Evolutionary conservation across 257 asterid genomes (phyloP), one percentile per base, ranked within the genome.

Genomic region (Lantana camara): DNA sequence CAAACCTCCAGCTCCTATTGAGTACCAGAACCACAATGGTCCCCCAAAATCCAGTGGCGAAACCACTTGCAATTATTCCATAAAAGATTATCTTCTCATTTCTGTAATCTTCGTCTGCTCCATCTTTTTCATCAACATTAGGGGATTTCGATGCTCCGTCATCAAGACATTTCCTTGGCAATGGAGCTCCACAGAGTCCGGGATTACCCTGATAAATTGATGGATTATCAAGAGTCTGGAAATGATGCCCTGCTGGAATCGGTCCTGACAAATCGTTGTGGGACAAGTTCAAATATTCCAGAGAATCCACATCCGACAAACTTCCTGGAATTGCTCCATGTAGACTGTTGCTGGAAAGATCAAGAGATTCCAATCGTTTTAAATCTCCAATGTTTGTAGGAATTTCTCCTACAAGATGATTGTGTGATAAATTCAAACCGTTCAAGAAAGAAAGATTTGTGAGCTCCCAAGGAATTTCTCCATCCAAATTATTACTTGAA

Each of bases 241-340:
- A 67, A 12, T 64, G 70, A 30, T 34, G 15, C 17, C 74, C 75
- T 2, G 22, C 22, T 1, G 70, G 74, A 30, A 73, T 73, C 5
- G 3, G 21, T 52, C 79, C 76, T 6, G 60, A 48, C 53, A 73
- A 70, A 41, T 69, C 63, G 53, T 75, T 75, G 34, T 63, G 7
- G 5, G 69, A 69, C 21, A 69, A 37, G 30, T 69, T 63, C 56
- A 75, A 63, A 41, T 29, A n/a, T n/a, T 56, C 47, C 15, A 75
- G 48, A 35, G n/a, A 63, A 14, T 19, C 21, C 19, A 68, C 5
- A 21, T 51, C 9, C 16, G 73, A 57, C 34, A 69, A 32, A 21
- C 57, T 50, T 2, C 5, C 4, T 27, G 32, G 32, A 27, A 27
- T 27, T 27, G 32, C 4, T 27, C 32, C 32, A 27, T 5, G 2